phyloP scores from a whole-genome alignment of 2,329 filamentous ascomycete genomes.

The Xylariaceae sp. region DNA sequence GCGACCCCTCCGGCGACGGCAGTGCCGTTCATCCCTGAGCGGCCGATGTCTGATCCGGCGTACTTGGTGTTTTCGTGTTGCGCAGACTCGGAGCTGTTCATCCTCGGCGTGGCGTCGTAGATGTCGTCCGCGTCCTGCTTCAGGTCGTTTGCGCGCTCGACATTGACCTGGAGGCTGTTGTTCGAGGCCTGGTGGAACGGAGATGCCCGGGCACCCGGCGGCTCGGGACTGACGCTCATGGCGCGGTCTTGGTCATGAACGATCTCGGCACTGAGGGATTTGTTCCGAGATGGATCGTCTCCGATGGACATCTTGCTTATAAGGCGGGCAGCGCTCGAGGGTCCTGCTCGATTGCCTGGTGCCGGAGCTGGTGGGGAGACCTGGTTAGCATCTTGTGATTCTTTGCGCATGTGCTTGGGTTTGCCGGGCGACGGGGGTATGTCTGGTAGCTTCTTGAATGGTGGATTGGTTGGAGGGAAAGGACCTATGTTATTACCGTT shows the following conservation, averaged over 20 bases:
- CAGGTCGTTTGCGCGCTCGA: slow-evolving; percentile 31
- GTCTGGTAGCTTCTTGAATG: neutral
- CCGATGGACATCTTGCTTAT: slow-evolving; percentile 29
- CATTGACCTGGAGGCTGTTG: slow-evolving; percentile 32
- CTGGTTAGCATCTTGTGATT: neutral
- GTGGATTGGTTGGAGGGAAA: slow-evolving; percentile 10
- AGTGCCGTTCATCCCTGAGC: slow-evolving; percentile 9
- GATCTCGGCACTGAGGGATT: slow-evolving; percentile 28
- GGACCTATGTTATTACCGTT: slow-evolving; percentile 10
- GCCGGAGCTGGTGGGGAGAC: neutral
- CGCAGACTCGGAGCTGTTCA: slow-evolving; percentile 3
- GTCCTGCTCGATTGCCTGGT: neutral
- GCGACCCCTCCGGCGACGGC: neutral
- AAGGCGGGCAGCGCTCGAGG: slow-evolving; percentile 19
- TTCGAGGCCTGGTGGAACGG: slow-evolving; percentile 29
- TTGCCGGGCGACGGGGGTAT: neutral
- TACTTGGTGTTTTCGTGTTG: slow-evolving; percentile 28
- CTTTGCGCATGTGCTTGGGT: neutral
- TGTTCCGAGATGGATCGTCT: slow-evolving; percentile 12
- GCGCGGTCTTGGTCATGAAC: slow-evolving; percentile 17
- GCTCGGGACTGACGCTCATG: slow-evolving; percentile 34
- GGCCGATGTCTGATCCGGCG: slow-evolving; percentile 26
- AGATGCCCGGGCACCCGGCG: slow-evolving; percentile 12
- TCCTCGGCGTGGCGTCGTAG: slow-evolving; percentile 36
- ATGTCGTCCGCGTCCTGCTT: slow-evolving; percentile 31